Base-by-base conservation (phyloP, 176 grass and related monocot genomes). In the Otatea glauca region DNA sequence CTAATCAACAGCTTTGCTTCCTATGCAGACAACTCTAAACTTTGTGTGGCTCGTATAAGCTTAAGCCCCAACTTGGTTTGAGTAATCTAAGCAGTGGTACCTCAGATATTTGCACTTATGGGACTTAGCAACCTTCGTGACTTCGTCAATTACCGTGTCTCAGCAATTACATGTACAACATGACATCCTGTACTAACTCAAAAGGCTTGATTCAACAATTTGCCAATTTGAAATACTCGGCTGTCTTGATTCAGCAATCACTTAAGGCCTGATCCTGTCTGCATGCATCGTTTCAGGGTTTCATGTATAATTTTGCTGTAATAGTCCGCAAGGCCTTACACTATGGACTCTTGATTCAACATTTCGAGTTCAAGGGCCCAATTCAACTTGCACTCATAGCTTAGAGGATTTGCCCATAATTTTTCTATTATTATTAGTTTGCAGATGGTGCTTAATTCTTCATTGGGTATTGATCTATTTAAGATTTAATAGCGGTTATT, bases 391-490 rank as follows among this genome's bases (percentile, higher is more conserved):
- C 51, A 53, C 9, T 13, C 1, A 25, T 56, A 18, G 47, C 49
- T 43, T 43, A 25, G 1, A 20, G 48, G 3, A 6, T 58, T 81
- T 13, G 51, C 67, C 18, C 29, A 16, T 71, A 34, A 34, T 42
- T 45, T 82, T n/a, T 5, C 2, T 37, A 37, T 37, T 54, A 27
- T 38, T 29, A 37, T 20, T 65, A 38, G 42, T 63, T 77, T 72
- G 10, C 16, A 29, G 21, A 79, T 86, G 43, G 18, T 27, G 20
- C 21, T 79, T 18, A 47, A 10, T 77, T 86, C 18, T 79, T 50
- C 20, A 7, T 61, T 84, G 38, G 37, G 4, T 81, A 32, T 38
- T 73, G 27, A 21, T 50, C 32, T 74, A 61, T 81, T 85, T 79
- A 51, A 71, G 17, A 50, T 72, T 32, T n/a, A 74, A 38, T 70